A percentile compares a stretch with the other conserved stretches of the same genome.
Conservation (phyloP, 1,139 yeast genomes). For the Magnusiomyces ingens region DNA sequence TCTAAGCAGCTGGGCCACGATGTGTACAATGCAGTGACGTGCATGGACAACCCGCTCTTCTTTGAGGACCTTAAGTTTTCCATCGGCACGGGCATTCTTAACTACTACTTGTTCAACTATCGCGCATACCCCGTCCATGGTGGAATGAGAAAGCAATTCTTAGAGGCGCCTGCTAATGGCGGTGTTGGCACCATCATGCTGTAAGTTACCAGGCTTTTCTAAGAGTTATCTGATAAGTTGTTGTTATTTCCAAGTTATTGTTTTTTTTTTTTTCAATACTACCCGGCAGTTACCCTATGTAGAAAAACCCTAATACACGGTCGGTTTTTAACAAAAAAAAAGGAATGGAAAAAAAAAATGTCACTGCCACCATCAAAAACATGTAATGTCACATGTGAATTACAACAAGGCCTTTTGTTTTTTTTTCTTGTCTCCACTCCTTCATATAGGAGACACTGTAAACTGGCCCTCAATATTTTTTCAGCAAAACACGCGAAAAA, state of each 20-base stretch:
- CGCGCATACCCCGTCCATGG: conserved; percentile 74
- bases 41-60: conserved; percentile 83
- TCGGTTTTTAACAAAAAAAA: not conserved
- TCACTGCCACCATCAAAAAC: not conserved
- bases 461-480: not conserved
- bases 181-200: conserved; percentile 91
- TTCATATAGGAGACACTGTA: too few relatives aligned
- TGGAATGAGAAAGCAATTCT: conserved; percentile 52
- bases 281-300: not conserved
- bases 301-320: not conserved
- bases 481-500: not conserved
- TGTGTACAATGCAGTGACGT: conserved; percentile 86
- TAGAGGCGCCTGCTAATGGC: conserved; percentile 37
- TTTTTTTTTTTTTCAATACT: not conserved
- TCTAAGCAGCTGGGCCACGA: conserved; percentile 66
- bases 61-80: conserved; percentile 82
- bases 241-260: not conserved
- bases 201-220: conserved; percentile 26
- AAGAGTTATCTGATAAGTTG: too few relatives aligned
- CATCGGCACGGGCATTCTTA: conserved; percentile 85
- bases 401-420: too few relatives aligned
- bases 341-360: not conserved
- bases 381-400: not conserved
- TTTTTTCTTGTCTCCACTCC: too few relatives aligned
- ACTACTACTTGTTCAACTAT: conserved; percentile 88